phyloP scores from a whole-genome alignment of 1,139 yeast species.

The Hansenula lynferdii region DNA sequence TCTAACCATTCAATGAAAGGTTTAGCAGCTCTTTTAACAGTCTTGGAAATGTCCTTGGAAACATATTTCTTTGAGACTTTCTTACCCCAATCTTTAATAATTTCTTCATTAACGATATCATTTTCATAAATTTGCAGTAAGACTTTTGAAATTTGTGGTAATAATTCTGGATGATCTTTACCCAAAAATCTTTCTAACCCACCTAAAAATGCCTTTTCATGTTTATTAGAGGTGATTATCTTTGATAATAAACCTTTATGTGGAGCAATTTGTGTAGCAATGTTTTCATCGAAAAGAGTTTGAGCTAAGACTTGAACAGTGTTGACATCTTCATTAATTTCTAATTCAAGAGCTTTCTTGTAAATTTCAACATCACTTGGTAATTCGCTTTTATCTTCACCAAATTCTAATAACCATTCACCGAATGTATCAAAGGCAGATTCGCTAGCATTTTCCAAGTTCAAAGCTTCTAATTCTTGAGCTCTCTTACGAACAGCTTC shows the following conservation, averaged over 20 bases:
- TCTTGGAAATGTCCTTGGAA: conserved; percentile 86
- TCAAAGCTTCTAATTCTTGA: conserved; percentile 67
- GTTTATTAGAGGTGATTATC: conserved; percentile 58
- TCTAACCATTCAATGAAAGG: conserved; percentile 94
- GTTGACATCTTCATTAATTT: conserved; percentile 66
- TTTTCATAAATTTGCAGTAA: conserved; percentile 76
- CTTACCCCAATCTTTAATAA: conserved; percentile 78
- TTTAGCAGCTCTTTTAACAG: conserved; percentile 94
- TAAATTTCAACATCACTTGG: conserved; percentile 89
- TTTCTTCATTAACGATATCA: conserved; percentile 83
- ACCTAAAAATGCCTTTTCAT: conserved; percentile 87
- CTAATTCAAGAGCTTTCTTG: conserved; percentile 81
- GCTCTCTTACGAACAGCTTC: conserved; percentile 97
- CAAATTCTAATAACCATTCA: conserved; percentile 72
- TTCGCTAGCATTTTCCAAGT: conserved; percentile 30
- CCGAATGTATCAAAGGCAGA: conserved; percentile 70
- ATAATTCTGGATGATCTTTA: conserved; percentile 69
- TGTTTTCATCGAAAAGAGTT: conserved; percentile 76
- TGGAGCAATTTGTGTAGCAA: conserved; percentile 64
- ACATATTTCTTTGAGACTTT: conserved; percentile 92
- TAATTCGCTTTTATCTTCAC: conserved; percentile 50
- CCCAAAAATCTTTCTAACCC: conserved; percentile 95
- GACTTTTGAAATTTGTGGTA: conserved; percentile 73
- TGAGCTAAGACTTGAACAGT: conserved; percentile 92
- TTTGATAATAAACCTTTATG: conserved; percentile 83